Evolutionary conservation across 2,329 filamentous ascomycete genomes (phyloP).

Genomic region (Penicillium italicum): DNA sequence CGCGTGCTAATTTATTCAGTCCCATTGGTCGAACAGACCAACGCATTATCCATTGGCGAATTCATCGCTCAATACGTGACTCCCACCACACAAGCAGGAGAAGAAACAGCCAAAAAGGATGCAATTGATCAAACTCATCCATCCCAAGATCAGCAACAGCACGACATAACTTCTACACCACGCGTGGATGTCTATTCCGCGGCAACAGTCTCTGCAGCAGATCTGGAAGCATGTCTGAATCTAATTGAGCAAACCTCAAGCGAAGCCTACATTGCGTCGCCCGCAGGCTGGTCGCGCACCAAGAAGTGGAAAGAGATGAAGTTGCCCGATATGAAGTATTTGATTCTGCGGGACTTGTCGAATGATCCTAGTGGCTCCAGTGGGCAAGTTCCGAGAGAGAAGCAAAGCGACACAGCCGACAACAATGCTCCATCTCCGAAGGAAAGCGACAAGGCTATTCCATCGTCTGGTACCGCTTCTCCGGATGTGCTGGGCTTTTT

Average conservation of each 20-base stretch:
- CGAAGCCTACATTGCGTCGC: slow-evolving; percentile 51
- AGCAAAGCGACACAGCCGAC: neutral
- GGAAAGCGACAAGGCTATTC: neutral
- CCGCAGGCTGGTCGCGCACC: slow-evolving; percentile 52
- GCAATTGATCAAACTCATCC: neutral
- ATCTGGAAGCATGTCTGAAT: slow-evolving; percentile 51
- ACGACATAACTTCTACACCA: slow-evolving; percentile 8
- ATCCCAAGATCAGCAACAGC: neutral
- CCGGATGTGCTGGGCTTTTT: slow-evolving; percentile 42
- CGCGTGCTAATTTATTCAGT: slow-evolving; percentile 18
- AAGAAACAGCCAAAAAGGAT: slow-evolving; percentile 7
- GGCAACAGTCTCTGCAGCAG: slow-evolving; percentile 35
- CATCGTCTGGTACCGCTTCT: neutral
- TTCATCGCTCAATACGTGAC: slow-evolving; percentile 38
- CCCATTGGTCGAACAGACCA: slow-evolving; percentile 42
- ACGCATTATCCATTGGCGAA: slow-evolving; percentile 37
- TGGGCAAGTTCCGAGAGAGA: neutral
- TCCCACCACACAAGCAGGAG: slow-evolving; percentile 11
- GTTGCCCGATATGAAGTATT: slow-evolving; percentile 56
- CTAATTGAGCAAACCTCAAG: slow-evolving; percentile 55
- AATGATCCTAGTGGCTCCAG: neutral
- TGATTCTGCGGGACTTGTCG: slow-evolving; percentile 42
- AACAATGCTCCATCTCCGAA: neutral
- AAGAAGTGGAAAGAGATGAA: slow-evolving; percentile 58
- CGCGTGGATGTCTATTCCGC: slow-evolving; percentile 34